These are phyloP conservation scores for Kluyveromyces marxianus DNA, from an alignment of 1,139 yeast genomes.

Conservation along the genomic window DNA sequence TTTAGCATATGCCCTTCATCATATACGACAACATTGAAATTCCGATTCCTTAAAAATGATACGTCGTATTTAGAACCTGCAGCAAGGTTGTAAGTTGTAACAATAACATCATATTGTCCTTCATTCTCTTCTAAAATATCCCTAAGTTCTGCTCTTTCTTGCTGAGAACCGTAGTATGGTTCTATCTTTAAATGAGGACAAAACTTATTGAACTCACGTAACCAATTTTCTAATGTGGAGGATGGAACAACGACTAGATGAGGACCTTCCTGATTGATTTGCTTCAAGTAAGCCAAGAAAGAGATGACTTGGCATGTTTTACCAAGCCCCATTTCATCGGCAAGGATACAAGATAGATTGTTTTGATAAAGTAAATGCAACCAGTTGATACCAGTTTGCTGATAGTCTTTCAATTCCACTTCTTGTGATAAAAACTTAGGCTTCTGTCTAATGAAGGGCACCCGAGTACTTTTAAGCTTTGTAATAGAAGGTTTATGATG, in stretches of 20 bases:
- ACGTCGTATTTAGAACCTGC: constrained; percentile 80
- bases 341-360: constrained; percentile 81
- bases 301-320: constrained; percentile 94
- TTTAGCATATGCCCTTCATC: constrained; percentile 98
- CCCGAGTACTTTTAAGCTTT: constrained; percentile 18
- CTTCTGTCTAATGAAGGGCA: constrained; percentile 57
- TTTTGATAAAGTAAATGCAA: constrained; percentile 68
- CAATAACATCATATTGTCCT: constrained; percentile 77
- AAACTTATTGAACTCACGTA: constrained; percentile 85
- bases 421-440: constrained; percentile 61
- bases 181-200: constrained; percentile 77
- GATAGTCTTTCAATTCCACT: constrained; percentile 73
- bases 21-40: constrained; percentile 82
- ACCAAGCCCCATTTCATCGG: constrained; percentile 98
- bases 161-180: constrained; percentile 86
- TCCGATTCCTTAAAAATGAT: constrained; percentile 62
- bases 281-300: constrained; percentile 79
- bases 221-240: constrained; percentile 94
- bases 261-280: constrained; percentile 54
- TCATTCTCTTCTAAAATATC: constrained; percentile 49
- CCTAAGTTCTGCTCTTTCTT: constrained; percentile 79
- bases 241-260: constrained; percentile 90
- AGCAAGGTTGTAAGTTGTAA: constrained; percentile 89
- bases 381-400: constrained; percentile 96
- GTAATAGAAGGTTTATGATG: constrained; percentile 8